A percentile compares a stretch with the other conserved stretches of the same genome.
phyloP scores from a whole-genome alignment of 2,329 filamentous ascomycete species.

The Aspergillus melleus region DNA sequence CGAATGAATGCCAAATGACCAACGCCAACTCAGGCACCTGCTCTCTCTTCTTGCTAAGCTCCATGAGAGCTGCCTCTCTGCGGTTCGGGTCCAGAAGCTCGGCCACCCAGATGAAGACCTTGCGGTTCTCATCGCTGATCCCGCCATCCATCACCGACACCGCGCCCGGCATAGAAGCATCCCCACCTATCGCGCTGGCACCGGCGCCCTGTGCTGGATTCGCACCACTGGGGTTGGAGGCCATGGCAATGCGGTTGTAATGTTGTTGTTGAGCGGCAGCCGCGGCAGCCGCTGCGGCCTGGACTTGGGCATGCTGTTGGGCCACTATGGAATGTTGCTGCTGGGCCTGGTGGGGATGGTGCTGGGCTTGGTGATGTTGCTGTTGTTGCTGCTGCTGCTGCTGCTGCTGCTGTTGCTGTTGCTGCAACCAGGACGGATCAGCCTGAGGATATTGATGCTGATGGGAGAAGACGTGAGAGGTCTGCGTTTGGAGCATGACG shows the following conservation, averaged over 20 bases:
- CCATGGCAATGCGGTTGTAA: constrained; percentile 72
- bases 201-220: constrained; percentile 37
- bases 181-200: constrained; percentile 51
- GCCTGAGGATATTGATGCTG: constrained; percentile 55
- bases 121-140: constrained; percentile 85
- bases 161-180: constrained; percentile 30
- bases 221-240: constrained; percentile 55
- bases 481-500: constrained; percentile 51
- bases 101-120: constrained; percentile 90
- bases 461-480: constrained; percentile 63
- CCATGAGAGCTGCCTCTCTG: constrained; percentile 85
- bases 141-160: constrained; percentile 58
- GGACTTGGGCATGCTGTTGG: constrained; percentile 56
- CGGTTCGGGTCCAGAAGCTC: constrained; percentile 85
- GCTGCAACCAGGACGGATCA: constrained; percentile 47
- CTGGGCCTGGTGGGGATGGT: constrained; percentile 41
- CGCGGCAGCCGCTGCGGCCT: constrained; percentile 45
- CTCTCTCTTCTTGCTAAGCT: constrained; percentile 97
- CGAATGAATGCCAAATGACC: constrained; percentile 98
- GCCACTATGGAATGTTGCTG: constrained; percentile 48
- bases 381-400: constrained; percentile 42
- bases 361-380: constrained; percentile 36
- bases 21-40: constrained; percentile 95
- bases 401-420: constrained; percentile 40
- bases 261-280: constrained; percentile 52